These are phyloP conservation scores for Gardenia jasminoides DNA, from an alignment of 257 asterid species.

Conservation along the genomic window DNA sequence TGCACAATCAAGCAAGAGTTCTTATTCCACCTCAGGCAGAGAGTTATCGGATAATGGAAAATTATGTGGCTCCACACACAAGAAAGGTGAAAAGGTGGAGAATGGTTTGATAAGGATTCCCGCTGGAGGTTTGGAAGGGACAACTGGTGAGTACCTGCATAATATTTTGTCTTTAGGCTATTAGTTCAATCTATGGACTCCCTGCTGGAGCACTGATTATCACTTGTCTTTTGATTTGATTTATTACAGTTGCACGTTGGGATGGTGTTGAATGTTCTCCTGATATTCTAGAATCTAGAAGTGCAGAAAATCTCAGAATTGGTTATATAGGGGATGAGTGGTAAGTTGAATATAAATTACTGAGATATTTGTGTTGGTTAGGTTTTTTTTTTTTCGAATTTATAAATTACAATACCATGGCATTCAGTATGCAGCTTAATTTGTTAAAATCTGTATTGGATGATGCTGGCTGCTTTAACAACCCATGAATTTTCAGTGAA, in stretches of 20 bases:
- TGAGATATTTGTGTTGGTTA: background rate
- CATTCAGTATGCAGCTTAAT: background rate
- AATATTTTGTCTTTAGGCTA: background rate
- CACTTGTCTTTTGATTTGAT: slow-evolving; percentile 20
- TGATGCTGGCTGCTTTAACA: background rate
- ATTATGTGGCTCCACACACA: slow-evolving; percentile 24
- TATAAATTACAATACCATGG: background rate
- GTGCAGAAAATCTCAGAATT: slow-evolving; percentile 35
- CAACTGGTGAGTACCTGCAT: slow-evolving; percentile 40
- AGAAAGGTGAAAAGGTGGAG: slow-evolving; percentile 26
- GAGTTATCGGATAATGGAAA: slow-evolving; percentile 27
- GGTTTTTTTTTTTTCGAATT: background rate
- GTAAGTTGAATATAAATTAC: slow-evolving; percentile 37
- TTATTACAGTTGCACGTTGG: slow-evolving; percentile 77
- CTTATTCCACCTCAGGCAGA: slow-evolving; percentile 5
- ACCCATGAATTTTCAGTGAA: background rate
- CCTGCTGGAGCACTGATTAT: background rate
- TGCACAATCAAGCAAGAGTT: slow-evolving; percentile 23
- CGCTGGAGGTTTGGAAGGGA: slow-evolving; percentile 67
- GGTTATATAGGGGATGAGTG: slow-evolving; percentile 90
- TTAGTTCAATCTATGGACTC: background rate
- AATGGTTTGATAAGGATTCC: slow-evolving; percentile 46
- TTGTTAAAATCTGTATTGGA: background rate
- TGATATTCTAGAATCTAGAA: slow-evolving; percentile 27
- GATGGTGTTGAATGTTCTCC: slow-evolving; percentile 45